phyloP scores from a whole-genome alignment of 306 rosid genomes.

The Abrus precatorius region DNA sequence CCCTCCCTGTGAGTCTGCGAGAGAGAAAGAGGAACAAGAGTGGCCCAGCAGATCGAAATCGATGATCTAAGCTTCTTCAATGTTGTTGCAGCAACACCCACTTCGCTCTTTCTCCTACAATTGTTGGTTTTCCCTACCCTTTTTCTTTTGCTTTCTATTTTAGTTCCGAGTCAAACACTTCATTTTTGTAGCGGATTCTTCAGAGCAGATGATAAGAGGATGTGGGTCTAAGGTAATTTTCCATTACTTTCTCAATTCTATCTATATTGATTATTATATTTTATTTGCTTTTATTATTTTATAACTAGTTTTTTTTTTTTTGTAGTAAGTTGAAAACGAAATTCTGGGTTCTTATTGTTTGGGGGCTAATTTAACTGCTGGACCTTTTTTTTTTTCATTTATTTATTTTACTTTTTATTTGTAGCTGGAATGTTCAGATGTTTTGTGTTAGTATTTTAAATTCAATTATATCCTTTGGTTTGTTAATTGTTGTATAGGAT shows the following conservation, averaged over 20 bases:
- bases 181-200: constrained; percentile 55
- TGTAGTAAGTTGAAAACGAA: constrained; percentile 28
- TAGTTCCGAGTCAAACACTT: constrained; percentile 44
- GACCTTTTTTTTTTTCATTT: neutral
- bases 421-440: constrained; percentile 37
- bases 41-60: constrained; percentile 94
- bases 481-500: constrained; percentile 58
- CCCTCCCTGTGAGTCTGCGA: constrained; percentile 53
- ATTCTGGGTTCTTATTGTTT: constrained; percentile 45
- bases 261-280: neutral
- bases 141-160: constrained; percentile 25
- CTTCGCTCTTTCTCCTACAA: constrained; percentile 54
- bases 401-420: constrained; percentile 10
- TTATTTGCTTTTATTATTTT: constrained; percentile 46
- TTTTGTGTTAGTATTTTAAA: constrained; percentile 42
- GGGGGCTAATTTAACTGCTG: constrained; percentile 41
- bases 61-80: constrained; percentile 77
- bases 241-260: constrained; percentile 33
- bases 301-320: constrained; percentile 31
- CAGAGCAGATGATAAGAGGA: constrained; percentile 55
- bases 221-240: constrained; percentile 88
- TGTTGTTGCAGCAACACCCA: constrained; percentile 68
- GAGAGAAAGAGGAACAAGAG: constrained; percentile 53
- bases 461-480: constrained; percentile 28
- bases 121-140: constrained; percentile 49